Base-by-base conservation (phyloP, 768 basidiomycete genomes). In the Cystobasidium tubakii region DNA sequence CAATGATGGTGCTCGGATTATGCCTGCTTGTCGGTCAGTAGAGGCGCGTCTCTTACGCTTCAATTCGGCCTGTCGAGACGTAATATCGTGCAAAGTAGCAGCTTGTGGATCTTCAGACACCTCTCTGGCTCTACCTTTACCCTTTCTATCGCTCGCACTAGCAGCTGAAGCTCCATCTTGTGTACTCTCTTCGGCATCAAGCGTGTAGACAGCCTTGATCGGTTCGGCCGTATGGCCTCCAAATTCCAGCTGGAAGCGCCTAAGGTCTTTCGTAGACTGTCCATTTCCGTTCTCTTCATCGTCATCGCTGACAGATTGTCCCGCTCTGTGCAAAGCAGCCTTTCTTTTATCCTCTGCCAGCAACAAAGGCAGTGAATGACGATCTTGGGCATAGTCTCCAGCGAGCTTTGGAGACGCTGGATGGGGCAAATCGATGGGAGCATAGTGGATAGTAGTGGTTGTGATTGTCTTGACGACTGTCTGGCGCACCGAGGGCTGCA, bases 381-480 rank as follows among this genome's bases (percentile, higher is more conserved):
- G n/a, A 44, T 71, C 69, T 13, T 34, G 29, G 1, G 15, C 31
- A 31, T 71, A 60, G 34, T 60, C 55, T 21, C 69, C 55, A 34
- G 17, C 9, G 13, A 71, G 69, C 29, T 57, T 44, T 19, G 69
- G 69, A 21, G 50, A 55, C 27, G 2, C n/a, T 31, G 69, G 54
- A 39, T 44, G 69, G 10, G 50, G 29, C 6, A 71, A 19, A 1
- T 34, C 46, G 36, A 71, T 71, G 39, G 69, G 69, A 31, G 69
- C 36, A 36, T 71, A 71, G 29, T 62, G 53, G 31, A 71, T 71
- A 6, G 69, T 71, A 33, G 54, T 57, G 13, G 69, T 71, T n/a
- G 69, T 71, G 29, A 71, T 71, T 4, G 69, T 71, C 69, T 71
- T 60, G 53, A 71, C 69, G 13, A 71, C 69, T 10, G 69, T 71